These are phyloP conservation scores for Centaurea solstitialis DNA, from an alignment of 129 eudicot species.

Conservation along the genomic window DNA sequence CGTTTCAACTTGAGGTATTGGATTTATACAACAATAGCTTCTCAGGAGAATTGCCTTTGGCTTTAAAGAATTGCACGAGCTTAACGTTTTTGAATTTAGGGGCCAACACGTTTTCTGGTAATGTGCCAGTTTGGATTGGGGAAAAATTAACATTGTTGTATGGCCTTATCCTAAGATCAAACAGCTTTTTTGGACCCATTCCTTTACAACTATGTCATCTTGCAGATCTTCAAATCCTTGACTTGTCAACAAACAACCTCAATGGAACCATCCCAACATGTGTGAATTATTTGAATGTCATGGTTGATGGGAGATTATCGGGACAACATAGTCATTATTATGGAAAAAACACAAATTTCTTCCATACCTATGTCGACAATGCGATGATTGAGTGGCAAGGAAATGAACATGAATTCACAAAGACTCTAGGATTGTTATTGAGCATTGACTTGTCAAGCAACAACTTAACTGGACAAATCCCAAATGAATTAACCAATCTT, in stretches of 20 bases:
- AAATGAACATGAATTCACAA: not conserved
- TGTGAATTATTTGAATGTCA: slow-evolving; percentile 19
- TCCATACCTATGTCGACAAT: not conserved
- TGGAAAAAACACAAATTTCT: too few species aligned
- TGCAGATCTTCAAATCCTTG: too few species aligned
- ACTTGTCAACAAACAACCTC: too few species aligned
- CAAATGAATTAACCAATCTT: too few species aligned
- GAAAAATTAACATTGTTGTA: not conserved
- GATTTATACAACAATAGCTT: slow-evolving; percentile 1
- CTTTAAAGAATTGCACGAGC: too few species aligned
- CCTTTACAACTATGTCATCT: too few species aligned
- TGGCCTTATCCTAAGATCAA: slow-evolving; percentile 2
- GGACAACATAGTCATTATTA: not conserved
- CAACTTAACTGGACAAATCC: too few species aligned
- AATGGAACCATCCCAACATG: slow-evolving; percentile 29
- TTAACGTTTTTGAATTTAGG: too few species aligned
- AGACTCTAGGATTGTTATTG: not conserved
- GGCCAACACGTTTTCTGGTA: slow-evolving; percentile 21
- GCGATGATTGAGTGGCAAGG: not conserved
- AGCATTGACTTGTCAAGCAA: slow-evolving; percentile 26
- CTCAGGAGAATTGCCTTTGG: too few species aligned
- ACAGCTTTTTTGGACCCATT: not conserved
- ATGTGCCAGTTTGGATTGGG: slow-evolving; percentile 26
- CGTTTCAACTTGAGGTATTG: not conserved
- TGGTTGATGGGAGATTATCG: slow-evolving; percentile 11